Base-by-base conservation (phyloP, 2,329 filamentous ascomycete species). In the Aspergillus fumigatus region DNA sequence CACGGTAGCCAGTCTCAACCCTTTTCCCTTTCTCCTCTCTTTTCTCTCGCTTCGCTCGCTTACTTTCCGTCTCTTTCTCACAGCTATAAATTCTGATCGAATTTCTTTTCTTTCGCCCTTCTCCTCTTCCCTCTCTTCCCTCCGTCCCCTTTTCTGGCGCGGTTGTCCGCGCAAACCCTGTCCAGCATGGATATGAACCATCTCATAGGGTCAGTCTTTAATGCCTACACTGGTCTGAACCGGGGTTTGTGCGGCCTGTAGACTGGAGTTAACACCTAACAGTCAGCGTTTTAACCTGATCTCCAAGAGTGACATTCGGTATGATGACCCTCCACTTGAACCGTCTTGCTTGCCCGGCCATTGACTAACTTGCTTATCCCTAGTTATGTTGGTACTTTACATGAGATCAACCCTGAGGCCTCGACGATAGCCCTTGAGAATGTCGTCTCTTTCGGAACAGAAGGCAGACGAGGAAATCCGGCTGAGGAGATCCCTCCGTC, bases 251-350 rank as follows among this genome's bases (percentile, higher is more conserved):
- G 64, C 62, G 65, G 69, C 62, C 69, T 17, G 32, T 38, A 61
- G 64, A 70, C 67, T 68, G 64, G 65, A 66, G 64, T 69, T 71
- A 70, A 73, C 70, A 70, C 65, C 61, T 67, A 55, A 62, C 76
- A 92, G 91, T 78, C 90, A 92, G 78, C 88, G 89, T 75, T 97
- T 97, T 82, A 96, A 92, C 61, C 86, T 97, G 79, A 94, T 97
- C 77, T 97, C 92, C 60, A 95, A 93, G 82, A 96, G 91, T 77
- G 92, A 96, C 79, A 96, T 97, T 79, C 90, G 92, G 90, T 96
- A 83, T 71, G 86, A 77, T 61, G 53, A 56, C 40, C 45, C 55
- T 59, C 57, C 60, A 60, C 62, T 56, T 32, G 21, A 48, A 17
- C 11, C 10, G 4, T 26, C 47, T 35, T 48, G 52, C 55, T 53